These are phyloP conservation scores for Metrosideros polymorpha DNA, from an alignment of 441 rosid species.

Conservation along the genomic window DNA sequence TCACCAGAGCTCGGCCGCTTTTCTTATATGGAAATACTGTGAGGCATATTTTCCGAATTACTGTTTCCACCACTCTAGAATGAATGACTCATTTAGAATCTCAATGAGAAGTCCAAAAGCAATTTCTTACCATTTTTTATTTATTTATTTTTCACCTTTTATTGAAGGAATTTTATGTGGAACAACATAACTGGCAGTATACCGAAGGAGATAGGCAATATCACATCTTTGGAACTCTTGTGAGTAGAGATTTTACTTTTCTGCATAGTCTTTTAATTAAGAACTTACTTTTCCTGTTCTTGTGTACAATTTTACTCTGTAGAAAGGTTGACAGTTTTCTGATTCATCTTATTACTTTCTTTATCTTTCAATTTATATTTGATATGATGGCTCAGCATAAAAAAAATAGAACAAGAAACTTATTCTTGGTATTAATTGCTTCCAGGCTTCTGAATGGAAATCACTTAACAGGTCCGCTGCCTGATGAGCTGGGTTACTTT, in stretches of 20 bases:
- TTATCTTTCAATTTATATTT: background rate
- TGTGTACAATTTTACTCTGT: background rate
- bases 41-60: constrained; percentile 9
- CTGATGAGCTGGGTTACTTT: constrained; percentile 85
- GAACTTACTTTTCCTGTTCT: background rate
- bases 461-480: constrained; percentile 55
- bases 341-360: background rate
- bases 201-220: constrained; percentile 86
- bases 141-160: constrained; percentile 10
- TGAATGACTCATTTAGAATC: background rate
- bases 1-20: constrained; percentile 73
- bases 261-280: background rate
- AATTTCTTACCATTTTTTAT: background rate
- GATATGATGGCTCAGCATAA: background rate
- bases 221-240: constrained; percentile 71
- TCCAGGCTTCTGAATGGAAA: constrained; percentile 92
- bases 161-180: constrained; percentile 92
- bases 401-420: background rate
- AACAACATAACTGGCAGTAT: constrained; percentile 67
- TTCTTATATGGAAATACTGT: constrained; percentile 58
- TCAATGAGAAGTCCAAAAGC: background rate
- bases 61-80: background rate
- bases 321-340: background rate
- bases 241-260: constrained; percentile 29
- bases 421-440: constrained; percentile 13